Conservation (phyloP, 1,284 basidiomycete genomes). For the Polyporus tsugae region DNA sequence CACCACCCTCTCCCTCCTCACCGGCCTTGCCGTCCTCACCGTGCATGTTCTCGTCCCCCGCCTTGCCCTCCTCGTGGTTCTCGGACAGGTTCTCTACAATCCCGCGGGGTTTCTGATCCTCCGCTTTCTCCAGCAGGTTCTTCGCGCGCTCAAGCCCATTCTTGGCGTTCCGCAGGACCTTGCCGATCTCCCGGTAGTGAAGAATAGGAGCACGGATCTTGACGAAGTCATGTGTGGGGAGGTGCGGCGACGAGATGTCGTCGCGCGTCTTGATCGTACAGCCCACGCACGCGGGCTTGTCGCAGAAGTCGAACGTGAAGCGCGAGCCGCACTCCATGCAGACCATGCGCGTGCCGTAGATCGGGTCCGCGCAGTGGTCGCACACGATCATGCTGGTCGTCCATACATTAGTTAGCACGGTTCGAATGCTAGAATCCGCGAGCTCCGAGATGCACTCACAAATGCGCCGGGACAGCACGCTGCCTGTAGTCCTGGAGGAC, state of each 20-base stretch:
- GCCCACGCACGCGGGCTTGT: conserved; percentile 29
- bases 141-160: conserved; percentile 35
- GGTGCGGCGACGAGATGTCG: conserved; percentile 35
- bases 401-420: background rate
- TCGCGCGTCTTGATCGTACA: conserved; percentile 21
- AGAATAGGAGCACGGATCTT: conserved; percentile 39
- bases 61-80: background rate
- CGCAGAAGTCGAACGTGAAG: conserved; percentile 37
- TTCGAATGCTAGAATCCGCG: background rate
- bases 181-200: conserved; percentile 36
- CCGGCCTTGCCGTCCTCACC: background rate
- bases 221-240: conserved; percentile 40
- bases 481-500: conserved; percentile 12
- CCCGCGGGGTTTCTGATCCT: background rate
- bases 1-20: background rate
- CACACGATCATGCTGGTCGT: conserved; percentile 21
- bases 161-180: conserved; percentile 25
- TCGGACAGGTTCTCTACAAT: background rate
- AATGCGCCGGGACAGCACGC: conserved; percentile 4
- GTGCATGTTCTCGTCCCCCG: background rate
- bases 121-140: conserved; percentile 16
- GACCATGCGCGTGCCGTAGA: conserved; percentile 36
- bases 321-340: conserved; percentile 35
- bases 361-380: conserved; percentile 32
- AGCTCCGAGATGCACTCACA: background rate